Conservation (phyloP, 257 asterid genomes). For the Scutellaria baicalensis region DNA sequence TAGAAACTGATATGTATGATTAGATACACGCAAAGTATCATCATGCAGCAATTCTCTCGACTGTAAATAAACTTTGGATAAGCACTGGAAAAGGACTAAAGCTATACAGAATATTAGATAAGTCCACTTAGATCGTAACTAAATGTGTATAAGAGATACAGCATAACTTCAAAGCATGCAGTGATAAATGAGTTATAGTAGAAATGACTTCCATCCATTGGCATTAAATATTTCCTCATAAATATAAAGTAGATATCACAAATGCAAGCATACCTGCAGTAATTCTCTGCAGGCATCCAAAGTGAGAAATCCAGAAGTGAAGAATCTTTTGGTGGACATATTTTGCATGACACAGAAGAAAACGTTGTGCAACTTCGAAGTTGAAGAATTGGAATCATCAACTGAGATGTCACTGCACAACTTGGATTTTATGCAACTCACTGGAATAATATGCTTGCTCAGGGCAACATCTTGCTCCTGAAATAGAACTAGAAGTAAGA, state of each 20-base stretch:
- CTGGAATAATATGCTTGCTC: slow-evolving; percentile 37
- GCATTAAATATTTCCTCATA: slow-evolving; percentile 7
- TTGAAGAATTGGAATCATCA: slow-evolving; percentile 42
- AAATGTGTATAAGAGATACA: neutral
- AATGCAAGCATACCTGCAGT: slow-evolving; percentile 49
- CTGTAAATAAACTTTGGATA: neutral
- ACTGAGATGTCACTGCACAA: slow-evolving; percentile 37
- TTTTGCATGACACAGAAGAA: slow-evolving; percentile 58
- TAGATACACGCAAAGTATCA: neutral
- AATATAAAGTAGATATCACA: slow-evolving; percentile 3
- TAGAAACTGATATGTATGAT: neutral
- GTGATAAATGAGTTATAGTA: neutral
- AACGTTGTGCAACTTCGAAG: slow-evolving; percentile 42
- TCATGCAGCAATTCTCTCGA: neutral
- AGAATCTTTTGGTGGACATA: slow-evolving; percentile 64
- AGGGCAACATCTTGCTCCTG: slow-evolving; percentile 56
- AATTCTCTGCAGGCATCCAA: slow-evolving; percentile 69
- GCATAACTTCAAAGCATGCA: neutral
- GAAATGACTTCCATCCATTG: neutral
- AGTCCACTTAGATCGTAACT: neutral
- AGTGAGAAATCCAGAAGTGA: slow-evolving; percentile 60
- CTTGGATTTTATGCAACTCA: slow-evolving; percentile 40
- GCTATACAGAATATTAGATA: neutral
- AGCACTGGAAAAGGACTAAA: neutral
- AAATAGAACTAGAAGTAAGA: slow-evolving; percentile 67